A percentile compares a stretch with the other conserved stretches of the same genome.
Evolutionary conservation across 768 basidiomycete species (phyloP).

Genomic region (Dentipellis sp.): DNA sequence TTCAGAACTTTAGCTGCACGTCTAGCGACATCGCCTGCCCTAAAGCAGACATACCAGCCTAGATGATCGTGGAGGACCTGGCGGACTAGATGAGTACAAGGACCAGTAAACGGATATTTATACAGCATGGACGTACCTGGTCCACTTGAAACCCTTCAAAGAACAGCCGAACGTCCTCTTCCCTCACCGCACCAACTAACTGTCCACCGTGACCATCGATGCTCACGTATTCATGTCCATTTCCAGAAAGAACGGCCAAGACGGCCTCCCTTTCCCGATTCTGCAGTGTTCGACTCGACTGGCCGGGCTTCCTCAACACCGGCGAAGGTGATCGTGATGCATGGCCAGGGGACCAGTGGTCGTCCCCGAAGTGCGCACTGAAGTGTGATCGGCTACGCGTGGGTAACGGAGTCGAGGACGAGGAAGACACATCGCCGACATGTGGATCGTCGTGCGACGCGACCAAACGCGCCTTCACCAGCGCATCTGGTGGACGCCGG

Average conservation of each 20-base stretch:
- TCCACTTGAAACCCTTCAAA: conserved; percentile 67
- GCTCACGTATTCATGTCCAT: conserved; percentile 58
- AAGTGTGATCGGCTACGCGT: neutral
- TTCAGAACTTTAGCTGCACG: conserved; percentile 51
- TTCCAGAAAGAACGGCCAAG: conserved; percentile 42
- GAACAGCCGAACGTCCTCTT: conserved; percentile 60
- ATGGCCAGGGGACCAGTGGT: conserved; percentile 13
- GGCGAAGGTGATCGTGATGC: conserved; percentile 33
- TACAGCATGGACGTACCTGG: conserved; percentile 38
- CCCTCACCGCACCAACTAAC: conserved; percentile 41
- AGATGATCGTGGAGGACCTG: conserved; percentile 63
- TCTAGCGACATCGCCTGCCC: conserved; percentile 48
- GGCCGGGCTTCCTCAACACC: conserved; percentile 29
- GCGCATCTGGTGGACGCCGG: conserved; percentile 11
- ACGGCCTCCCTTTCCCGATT: conserved; percentile 28
- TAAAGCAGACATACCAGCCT: conserved; percentile 81
- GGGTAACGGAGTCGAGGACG: conserved; percentile 6
- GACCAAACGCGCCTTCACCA: conserved; percentile 11
- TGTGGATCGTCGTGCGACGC: neutral
- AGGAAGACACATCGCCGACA: neutral
- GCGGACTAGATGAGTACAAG: conserved; percentile 2
- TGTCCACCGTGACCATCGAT: conserved; percentile 40
- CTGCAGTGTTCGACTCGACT: conserved; percentile 20
- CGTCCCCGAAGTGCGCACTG: conserved; percentile 1
- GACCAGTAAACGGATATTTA: neutral